These are phyloP conservation scores for Ceratocystis ficicola DNA, from an alignment of 2,329 filamentous ascomycete species.

Conservation along the genomic window DNA sequence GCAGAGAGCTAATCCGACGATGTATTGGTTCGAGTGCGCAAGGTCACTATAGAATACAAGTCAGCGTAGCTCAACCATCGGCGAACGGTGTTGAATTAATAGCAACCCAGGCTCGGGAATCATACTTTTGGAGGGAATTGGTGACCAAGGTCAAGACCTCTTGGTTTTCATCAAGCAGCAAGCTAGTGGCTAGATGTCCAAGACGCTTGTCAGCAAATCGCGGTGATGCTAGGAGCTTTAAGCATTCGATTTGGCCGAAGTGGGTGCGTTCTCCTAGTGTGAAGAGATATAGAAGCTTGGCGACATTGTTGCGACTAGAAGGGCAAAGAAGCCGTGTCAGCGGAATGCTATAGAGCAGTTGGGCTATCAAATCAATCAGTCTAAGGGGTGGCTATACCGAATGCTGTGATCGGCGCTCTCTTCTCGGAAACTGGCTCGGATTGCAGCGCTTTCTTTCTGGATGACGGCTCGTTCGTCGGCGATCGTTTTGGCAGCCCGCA, in stretches of 20 bases:
- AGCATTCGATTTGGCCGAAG: constrained; percentile 97
- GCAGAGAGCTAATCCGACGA: constrained; percentile 89
- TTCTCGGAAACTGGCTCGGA: constrained; percentile 93
- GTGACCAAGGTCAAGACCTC: constrained; percentile 95
- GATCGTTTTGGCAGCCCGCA: constrained; percentile 95
- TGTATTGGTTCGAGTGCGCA: constrained; percentile 95
- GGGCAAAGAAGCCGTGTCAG: constrained; percentile 16
- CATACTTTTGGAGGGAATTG: constrained; percentile 92
- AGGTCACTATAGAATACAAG: constrained; percentile 54
- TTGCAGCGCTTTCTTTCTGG: constrained; percentile 96
- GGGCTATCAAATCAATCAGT: not conserved
- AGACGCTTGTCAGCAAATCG: constrained; percentile 96
- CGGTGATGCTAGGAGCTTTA: constrained; percentile 91
- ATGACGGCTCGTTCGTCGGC: constrained; percentile 97
- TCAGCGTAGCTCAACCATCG: constrained; percentile 22
- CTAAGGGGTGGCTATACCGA: constrained; percentile 43
- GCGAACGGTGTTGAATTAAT: not conserved
- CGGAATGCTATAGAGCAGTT: not conserved
- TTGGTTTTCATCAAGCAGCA: constrained; percentile 94
- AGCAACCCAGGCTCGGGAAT: no score
- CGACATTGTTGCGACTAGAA: constrained; percentile 88
- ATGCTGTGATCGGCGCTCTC: constrained; percentile 87
- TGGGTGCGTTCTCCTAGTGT: constrained; percentile 94
- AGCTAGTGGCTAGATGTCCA: constrained; percentile 90
- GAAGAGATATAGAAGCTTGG: constrained; percentile 95